Conservation (phyloP, 352 stramenopile species). For the Hyaloperonospora arabidopsidis region DNA sequence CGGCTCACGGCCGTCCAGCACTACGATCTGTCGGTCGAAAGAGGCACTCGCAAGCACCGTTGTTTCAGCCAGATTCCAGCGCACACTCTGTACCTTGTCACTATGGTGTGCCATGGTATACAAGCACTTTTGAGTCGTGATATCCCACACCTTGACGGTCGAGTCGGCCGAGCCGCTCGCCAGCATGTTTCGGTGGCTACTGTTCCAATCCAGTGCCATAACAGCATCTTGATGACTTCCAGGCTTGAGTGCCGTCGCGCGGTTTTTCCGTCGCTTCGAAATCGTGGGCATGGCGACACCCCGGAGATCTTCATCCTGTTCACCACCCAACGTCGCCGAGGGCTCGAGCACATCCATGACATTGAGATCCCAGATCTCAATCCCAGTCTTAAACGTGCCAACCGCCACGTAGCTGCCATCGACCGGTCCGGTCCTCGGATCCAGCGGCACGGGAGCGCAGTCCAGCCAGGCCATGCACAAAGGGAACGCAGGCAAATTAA, state of each 20-base stretch:
- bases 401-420: constrained; percentile 96
- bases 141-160: constrained; percentile 96
- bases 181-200: constrained; percentile 93
- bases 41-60: constrained; percentile 93
- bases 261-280: constrained; percentile 70
- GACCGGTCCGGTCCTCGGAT: constrained; percentile 53
- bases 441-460: constrained; percentile 60
- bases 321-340: constrained; percentile 89
- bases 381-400: constrained; percentile 98
- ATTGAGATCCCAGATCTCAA: constrained; percentile 99
- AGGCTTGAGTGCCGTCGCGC: constrained; percentile 65
- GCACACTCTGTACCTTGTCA: constrained; percentile 96
- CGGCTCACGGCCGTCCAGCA: constrained; percentile 89
- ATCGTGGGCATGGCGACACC: constrained; percentile 74
- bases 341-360: constrained; percentile 98
- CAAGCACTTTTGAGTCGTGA: constrained; percentile 88
- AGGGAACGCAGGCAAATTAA: constrained; percentile 97
- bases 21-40: constrained; percentile 91
- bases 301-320: constrained; percentile 75
- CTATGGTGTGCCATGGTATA: constrained; percentile 96
- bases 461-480: constrained; percentile 96
- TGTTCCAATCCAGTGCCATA: constrained; percentile 98
- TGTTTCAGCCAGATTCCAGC: constrained; percentile 94
- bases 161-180: constrained; percentile 95
- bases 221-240: constrained; percentile 97